These are phyloP conservation scores for Boletus rubropictus DNA, from an alignment of 768 basidiomycete genomes.

Conservation along the genomic window DNA sequence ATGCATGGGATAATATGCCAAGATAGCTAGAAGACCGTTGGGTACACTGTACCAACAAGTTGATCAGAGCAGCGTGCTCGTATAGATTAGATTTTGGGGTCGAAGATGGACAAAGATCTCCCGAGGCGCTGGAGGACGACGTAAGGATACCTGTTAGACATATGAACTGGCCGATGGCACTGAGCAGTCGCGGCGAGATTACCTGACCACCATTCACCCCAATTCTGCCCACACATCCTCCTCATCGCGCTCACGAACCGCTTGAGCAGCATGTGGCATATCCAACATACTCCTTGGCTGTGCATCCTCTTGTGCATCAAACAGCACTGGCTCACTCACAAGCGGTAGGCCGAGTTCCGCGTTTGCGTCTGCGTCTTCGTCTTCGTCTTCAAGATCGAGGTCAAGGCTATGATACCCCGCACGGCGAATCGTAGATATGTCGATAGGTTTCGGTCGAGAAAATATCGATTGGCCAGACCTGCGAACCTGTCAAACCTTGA, in stretches of 20 bases:
- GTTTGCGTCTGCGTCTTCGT: constrained; percentile 46
- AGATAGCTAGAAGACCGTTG: background rate
- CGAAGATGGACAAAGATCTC: background rate
- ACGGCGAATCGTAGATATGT: constrained; percentile 64
- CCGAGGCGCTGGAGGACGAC: background rate
- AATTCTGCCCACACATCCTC: constrained; percentile 72
- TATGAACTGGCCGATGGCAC: background rate
- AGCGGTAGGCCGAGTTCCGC: constrained; percentile 51
- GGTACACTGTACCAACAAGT: background rate
- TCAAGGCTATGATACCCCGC: constrained; percentile 60
- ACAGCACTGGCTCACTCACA: constrained; percentile 55
- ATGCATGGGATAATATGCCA: background rate
- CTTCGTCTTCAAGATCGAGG: constrained; percentile 64
- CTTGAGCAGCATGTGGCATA: constrained; percentile 58
- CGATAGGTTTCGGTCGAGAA: constrained; percentile 79
- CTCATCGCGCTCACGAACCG: constrained; percentile 49
- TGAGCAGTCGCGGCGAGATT: background rate
- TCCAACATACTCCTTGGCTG: constrained; percentile 35
- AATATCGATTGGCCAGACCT: constrained; percentile 90
- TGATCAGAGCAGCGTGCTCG: background rate
- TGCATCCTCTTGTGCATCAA: constrained; percentile 47
- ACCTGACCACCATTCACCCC: constrained; percentile 31
- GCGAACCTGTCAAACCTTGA: constrained; percentile 6
- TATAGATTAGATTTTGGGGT: background rate
- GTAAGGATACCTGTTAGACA: background rate